Percentiles rank a stretch among this genome's conserved stretches.
phyloP scores from a whole-genome alignment of 768 basidiomycete species.

The Trametes gibbosa region DNA sequence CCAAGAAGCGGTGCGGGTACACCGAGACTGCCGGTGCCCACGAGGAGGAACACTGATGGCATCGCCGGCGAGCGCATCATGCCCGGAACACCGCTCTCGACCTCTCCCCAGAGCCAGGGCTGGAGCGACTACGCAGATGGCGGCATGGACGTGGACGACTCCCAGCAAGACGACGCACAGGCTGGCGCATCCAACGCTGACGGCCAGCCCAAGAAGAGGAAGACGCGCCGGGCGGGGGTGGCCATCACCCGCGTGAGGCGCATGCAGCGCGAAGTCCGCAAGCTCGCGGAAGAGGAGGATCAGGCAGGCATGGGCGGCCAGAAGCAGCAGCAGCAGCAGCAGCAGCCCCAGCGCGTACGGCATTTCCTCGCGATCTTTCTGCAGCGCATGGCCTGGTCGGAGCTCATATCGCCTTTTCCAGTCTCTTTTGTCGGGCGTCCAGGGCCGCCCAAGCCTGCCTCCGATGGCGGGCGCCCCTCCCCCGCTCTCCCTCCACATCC shows the following conservation, averaged over 20 bases:
- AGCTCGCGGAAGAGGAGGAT: constrained; percentile 16
- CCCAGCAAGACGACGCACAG: constrained; percentile 11
- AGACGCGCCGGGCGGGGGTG: constrained; percentile 18
- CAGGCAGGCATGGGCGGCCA: background rate
- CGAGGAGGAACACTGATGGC: constrained; percentile 13
- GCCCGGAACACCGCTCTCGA: constrained; percentile 12
- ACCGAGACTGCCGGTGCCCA: constrained; percentile 10
- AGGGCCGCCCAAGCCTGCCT: background rate
- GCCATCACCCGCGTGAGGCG: constrained; percentile 16
- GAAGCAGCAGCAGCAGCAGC: constrained; percentile 16
- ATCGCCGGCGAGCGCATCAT: constrained; percentile 15
- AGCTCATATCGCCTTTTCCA: background rate
- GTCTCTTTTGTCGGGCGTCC: constrained; percentile 3
- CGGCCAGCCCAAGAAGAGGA: constrained; percentile 19
- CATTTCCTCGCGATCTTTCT: background rate
- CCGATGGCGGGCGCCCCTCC: background rate
- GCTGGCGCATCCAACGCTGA: constrained; percentile 8
- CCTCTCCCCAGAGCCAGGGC: constrained; percentile 8
- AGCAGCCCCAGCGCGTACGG: constrained; percentile 16
- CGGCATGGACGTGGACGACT: constrained; percentile 14
- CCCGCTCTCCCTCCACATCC: background rate
- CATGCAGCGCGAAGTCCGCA: constrained; percentile 20
- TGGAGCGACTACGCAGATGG: constrained; percentile 5
- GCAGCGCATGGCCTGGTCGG: background rate
- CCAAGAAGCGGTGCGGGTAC: constrained; percentile 10